phyloP scores from a whole-genome alignment of 1,284 basidiomycete species.

The Puccinia coronata region DNA sequence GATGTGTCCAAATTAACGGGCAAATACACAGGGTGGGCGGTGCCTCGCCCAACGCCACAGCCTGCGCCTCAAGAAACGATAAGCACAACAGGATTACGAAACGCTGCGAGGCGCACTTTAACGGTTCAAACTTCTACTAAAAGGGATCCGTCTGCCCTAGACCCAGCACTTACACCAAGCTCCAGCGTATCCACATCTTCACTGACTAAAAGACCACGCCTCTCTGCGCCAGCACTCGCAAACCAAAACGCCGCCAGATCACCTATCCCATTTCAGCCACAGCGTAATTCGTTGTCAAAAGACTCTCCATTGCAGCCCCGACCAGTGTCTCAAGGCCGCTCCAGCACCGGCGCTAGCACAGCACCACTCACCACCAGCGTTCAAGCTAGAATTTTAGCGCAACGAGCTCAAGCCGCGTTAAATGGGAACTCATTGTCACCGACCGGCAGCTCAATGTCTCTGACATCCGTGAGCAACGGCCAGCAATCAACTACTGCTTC shows the following conservation, averaged over 20 bases:
- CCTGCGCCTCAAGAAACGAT: not conserved
- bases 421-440: not conserved
- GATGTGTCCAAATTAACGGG: slow-evolving; percentile 21
- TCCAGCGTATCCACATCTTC: not conserved
- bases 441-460: not conserved
- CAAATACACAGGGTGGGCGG: slow-evolving; percentile 38
- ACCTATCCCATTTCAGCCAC: not conserved
- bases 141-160: not conserved
- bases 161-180: slow-evolving; percentile 9
- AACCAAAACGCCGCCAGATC: not conserved
- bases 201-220: slow-evolving; percentile 27
- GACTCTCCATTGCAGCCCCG: not conserved
- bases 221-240: not conserved
- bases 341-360: not conserved
- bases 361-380: not conserved
- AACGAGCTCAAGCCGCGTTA: not conserved
- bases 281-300: not conserved
- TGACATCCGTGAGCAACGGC: not conserved
- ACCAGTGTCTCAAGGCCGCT: not conserved
- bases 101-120: slow-evolving; percentile 11
- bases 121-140: not conserved
- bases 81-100: not conserved
- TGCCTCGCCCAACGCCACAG: slow-evolving; percentile 25
- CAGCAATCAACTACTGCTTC: not conserved
- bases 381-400: not conserved